Evolutionary conservation across 495 filamentous ascomycete genomes (phyloP).

Genomic region (Penicillium silybi): DNA sequence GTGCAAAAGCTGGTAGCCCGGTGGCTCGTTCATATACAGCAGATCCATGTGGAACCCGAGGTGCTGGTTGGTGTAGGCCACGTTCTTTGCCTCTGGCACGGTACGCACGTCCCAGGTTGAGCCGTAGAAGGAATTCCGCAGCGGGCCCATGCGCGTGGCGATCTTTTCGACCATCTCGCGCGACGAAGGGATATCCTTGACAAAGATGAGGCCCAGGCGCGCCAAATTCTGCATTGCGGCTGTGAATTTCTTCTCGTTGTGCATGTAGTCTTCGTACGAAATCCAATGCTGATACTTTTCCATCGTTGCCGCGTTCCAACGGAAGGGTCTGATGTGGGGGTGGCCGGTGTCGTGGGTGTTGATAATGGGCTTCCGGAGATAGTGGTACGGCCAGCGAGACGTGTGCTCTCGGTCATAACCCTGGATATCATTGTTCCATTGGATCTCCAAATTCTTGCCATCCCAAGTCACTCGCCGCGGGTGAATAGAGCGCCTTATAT

Average conservation of each 20-base stretch:
- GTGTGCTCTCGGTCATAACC: constrained; percentile 45
- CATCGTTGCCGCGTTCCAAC: constrained; percentile 34
- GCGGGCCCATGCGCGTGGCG: constrained; percentile 63
- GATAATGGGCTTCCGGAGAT: constrained; percentile 17
- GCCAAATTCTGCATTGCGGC: constrained; percentile 51
- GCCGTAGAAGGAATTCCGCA: constrained; percentile 86
- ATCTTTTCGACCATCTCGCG: constrained; percentile 60
- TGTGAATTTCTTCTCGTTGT: constrained; percentile 46
- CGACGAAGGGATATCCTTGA: constrained; percentile 66
- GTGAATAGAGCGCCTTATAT: constrained; percentile 59
- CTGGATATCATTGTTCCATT: constrained; percentile 58
- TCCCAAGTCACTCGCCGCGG: constrained; percentile 30
- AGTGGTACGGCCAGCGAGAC: constrained; percentile 37
- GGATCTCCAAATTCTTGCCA: constrained; percentile 47
- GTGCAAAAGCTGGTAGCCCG: constrained; percentile 80
- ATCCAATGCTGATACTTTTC: constrained; percentile 41
- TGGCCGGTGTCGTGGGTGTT: constrained; percentile 5
- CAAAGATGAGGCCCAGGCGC: constrained; percentile 64
- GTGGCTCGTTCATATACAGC: constrained; percentile 76
- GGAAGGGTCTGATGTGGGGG: constrained; percentile 2
- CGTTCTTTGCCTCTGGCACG: constrained; percentile 75
- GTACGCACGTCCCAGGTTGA: constrained; percentile 81
- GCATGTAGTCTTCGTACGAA: constrained; percentile 68
- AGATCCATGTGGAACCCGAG: constrained; percentile 91
- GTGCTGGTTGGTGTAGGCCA: constrained; percentile 78